Evolutionary conservation across 1,284 basidiomycete species (phyloP).

Genomic region (Moesziomyces globuligerus): DNA sequence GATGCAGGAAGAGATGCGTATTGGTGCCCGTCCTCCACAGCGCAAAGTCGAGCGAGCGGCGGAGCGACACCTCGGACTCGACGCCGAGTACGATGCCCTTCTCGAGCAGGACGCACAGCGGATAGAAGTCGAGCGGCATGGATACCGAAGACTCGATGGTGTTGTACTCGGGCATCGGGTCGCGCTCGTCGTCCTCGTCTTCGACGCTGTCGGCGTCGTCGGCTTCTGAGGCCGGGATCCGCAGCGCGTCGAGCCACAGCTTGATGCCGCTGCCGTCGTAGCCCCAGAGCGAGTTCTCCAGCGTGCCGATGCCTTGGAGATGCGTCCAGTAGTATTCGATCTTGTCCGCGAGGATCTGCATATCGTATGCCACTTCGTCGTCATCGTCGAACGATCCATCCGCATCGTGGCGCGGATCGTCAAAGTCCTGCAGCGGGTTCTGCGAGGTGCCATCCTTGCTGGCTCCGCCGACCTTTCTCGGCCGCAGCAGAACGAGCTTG

Average conservation of each 20-base stretch:
- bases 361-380: constrained; percentile 94
- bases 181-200: constrained; percentile 60
- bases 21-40: constrained; percentile 91
- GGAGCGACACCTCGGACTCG: constrained; percentile 83
- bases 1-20: constrained; percentile 94
- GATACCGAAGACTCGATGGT: constrained; percentile 90
- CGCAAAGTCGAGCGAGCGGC: constrained; percentile 84
- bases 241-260: constrained; percentile 93
- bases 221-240: constrained; percentile 72
- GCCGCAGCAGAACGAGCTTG: constrained; percentile 82
- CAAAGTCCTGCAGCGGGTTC: constrained; percentile 15
- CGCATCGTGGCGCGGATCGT: constrained; percentile 21
- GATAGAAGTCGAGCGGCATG: constrained; percentile 92
- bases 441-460: background rate
- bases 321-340: constrained; percentile 99
- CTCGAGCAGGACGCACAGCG: constrained; percentile 94
- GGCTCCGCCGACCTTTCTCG: constrained; percentile 50
- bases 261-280: constrained; percentile 90
- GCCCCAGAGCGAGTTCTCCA: constrained; percentile 97
- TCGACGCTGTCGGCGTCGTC: constrained; percentile 14
- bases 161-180: constrained; percentile 68
- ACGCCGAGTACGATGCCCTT: constrained; percentile 98
- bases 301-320: constrained; percentile 85
- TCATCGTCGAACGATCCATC: constrained; percentile 67
- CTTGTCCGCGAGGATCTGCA: constrained; percentile 93